These are phyloP conservation scores for Termitomyces sp. DNA, from an alignment of 768 basidiomycete species.

Conservation along the genomic window DNA sequence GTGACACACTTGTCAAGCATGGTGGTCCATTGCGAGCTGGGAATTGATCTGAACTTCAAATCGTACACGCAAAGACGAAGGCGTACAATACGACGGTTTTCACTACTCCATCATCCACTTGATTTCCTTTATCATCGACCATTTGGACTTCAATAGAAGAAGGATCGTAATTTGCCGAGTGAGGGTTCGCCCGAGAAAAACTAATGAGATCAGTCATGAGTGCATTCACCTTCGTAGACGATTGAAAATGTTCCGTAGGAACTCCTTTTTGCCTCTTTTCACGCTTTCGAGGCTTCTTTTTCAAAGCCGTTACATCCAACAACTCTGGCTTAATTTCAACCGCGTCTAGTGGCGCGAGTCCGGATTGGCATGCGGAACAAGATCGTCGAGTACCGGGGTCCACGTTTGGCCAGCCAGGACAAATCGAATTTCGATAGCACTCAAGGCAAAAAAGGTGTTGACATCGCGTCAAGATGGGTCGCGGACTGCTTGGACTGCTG, in stretches of 20 bases:
- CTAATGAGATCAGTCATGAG: constrained; percentile 77
- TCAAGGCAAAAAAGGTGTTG: constrained; percentile 88
- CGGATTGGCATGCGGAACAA: constrained; percentile 78
- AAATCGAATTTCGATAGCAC: constrained; percentile 83
- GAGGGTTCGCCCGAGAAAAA: constrained; percentile 81
- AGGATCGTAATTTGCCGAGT: constrained; percentile 86
- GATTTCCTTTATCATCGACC: constrained; percentile 71
- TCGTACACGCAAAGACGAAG: constrained; percentile 5
- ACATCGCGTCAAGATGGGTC: constrained; percentile 83
- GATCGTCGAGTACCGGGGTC: constrained; percentile 49
- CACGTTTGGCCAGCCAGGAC: constrained; percentile 77
- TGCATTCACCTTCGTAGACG: constrained; percentile 87
- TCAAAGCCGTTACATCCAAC: constrained; percentile 36
- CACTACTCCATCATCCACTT: constrained; percentile 62
- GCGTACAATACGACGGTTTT: constrained; percentile 97
- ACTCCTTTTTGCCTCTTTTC: constrained; percentile 64
- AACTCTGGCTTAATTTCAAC: constrained; percentile 75
- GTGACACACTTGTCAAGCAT: constrained; percentile 83
- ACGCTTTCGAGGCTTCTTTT: constrained; percentile 63
- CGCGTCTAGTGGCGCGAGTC: constrained; percentile 67
- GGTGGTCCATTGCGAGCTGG: constrained; percentile 89
- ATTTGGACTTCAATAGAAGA: constrained; percentile 69
- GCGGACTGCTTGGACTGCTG: constrained; percentile 62
- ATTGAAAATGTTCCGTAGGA: constrained; percentile 54
- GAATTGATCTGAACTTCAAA: constrained; percentile 9